These are phyloP conservation scores for Saksenaea vasiformis DNA, from an alignment of 371 early-diverging fungal genomes.

Conservation along the genomic window DNA sequence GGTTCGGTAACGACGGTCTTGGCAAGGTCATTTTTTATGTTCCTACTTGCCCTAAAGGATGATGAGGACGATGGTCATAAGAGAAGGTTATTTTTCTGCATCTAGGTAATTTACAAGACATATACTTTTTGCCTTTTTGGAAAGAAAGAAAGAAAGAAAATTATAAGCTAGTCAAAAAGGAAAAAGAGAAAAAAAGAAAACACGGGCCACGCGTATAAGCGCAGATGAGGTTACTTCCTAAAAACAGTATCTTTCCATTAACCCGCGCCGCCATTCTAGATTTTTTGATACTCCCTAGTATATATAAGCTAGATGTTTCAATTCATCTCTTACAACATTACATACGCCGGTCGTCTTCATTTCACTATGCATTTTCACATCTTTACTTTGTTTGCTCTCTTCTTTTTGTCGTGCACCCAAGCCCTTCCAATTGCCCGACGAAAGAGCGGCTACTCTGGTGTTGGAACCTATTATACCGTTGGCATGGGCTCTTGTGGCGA, in stretches of 20 bases:
- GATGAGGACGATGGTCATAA: too few species aligned
- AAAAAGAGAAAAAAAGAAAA: neutral
- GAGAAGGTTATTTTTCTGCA: too few species aligned
- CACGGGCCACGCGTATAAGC: neutral
- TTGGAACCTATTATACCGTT: slow-evolving; percentile 38
- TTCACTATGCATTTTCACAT: neutral
- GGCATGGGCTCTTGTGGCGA: slow-evolving; percentile 50
- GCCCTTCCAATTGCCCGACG: slow-evolving; percentile 26
- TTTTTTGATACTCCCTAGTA: neutral
- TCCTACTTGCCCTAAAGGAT: too few species aligned
- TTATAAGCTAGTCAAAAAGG: neutral
- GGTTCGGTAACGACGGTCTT: neutral
- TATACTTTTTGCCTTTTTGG: too few species aligned
- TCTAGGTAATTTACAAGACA: too few species aligned
- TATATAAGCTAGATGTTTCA: neutral
- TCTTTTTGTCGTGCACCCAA: slow-evolving; percentile 1
- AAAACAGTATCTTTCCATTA: slow-evolving; percentile 1
- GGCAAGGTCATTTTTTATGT: too few species aligned
- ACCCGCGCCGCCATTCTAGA: neutral
- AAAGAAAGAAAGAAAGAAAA: too few species aligned
- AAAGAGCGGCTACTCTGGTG: slow-evolving; percentile 22
- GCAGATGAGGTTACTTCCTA: slow-evolving; percentile 1
- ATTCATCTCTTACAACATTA: too few species aligned
- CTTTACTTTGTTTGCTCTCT: neutral
- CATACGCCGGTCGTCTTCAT: neutral